A percentile compares a stretch with the other conserved stretches of the same genome.
Evolutionary conservation across 2,329 filamentous ascomycete species (phyloP).

Genomic region (Dactylellina drechsleri): DNA sequence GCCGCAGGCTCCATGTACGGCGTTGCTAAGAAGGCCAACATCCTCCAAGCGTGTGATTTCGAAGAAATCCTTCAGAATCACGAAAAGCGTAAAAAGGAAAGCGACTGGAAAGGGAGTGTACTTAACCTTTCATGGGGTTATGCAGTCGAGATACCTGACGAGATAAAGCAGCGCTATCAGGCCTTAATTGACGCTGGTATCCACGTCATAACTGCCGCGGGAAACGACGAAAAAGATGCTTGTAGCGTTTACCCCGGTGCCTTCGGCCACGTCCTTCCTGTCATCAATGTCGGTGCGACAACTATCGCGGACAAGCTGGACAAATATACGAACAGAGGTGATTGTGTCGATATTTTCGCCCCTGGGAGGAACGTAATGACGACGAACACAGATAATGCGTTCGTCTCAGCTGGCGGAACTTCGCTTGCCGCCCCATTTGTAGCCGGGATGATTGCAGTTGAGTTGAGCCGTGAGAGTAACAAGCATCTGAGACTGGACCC

Average conservation of each 20-base stretch:
- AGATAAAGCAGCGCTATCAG: slow-evolving; percentile 1
- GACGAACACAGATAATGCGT: neutral
- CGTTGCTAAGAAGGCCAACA: slow-evolving; percentile 30
- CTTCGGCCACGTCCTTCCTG: neutral
- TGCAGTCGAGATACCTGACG: neutral
- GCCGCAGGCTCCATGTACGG: slow-evolving; percentile 5
- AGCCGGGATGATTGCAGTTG: slow-evolving; percentile 18
- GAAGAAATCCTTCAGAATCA: slow-evolving; percentile 5
- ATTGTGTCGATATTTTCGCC: slow-evolving; percentile 25
- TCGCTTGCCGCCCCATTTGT: slow-evolving; percentile 25
- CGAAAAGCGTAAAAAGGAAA: slow-evolving; percentile 5
- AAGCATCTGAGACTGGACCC: slow-evolving; percentile 8
- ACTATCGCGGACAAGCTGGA: neutral
- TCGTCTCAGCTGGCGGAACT: neutral
- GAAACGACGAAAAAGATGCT: slow-evolving; percentile 20
- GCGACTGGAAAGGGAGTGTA: slow-evolving; percentile 13
- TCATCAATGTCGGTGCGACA: slow-evolving; percentile 26
- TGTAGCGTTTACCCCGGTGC: slow-evolving; percentile 15
- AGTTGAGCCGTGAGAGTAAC: slow-evolving; percentile 14
- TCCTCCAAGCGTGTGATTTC: neutral
- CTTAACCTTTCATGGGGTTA: slow-evolving; percentile 23
- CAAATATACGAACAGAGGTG: slow-evolving; percentile 12
- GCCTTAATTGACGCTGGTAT: slow-evolving; percentile 9
- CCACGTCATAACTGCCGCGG: slow-evolving; percentile 25
- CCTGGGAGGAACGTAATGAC: slow-evolving; percentile 5